A percentile compares a stretch with the other conserved stretches of the same genome.
Evolutionary conservation across 1,139 yeast genomes (phyloP).

Genomic region (Geotrichum phurueaensis): DNA sequence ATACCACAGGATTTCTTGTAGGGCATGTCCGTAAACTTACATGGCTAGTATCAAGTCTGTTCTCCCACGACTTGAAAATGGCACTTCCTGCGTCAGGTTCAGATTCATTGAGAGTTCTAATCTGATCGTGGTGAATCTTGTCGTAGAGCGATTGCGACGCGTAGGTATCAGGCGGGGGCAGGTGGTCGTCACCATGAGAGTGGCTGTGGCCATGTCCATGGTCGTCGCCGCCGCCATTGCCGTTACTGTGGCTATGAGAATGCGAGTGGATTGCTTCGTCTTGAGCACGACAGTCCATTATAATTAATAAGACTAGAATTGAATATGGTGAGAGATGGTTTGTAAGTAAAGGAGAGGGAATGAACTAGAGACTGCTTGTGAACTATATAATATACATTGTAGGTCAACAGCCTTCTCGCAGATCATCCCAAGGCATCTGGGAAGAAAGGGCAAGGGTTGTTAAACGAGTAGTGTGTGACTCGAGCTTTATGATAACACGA

Average conservation of each 20-base stretch:
- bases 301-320: neutral
- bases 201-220: constrained; percentile 27
- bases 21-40: constrained; percentile 17
- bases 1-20: constrained; percentile 29
- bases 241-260: constrained; percentile 32
- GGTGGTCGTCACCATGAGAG: constrained; percentile 38
- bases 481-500: too few species aligned
- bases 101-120: constrained; percentile 59
- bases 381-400: neutral
- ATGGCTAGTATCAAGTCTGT: constrained; percentile 38
- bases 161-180: constrained; percentile 69
- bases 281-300: constrained; percentile 8
- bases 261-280: constrained; percentile 19
- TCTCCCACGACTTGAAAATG: constrained; percentile 49
- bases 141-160: constrained; percentile 61
- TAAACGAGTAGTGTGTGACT: neutral
- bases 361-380: neutral
- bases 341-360: neutral
- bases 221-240: constrained; percentile 24
- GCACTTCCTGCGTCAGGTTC: constrained; percentile 45
- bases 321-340: neutral
- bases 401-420: neutral
- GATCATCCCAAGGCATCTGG: neutral
- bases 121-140: constrained; percentile 54
- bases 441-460: neutral